phyloP scores from a whole-genome alignment of 1,284 basidiomycete genomes.

The Mycena sp. region DNA sequence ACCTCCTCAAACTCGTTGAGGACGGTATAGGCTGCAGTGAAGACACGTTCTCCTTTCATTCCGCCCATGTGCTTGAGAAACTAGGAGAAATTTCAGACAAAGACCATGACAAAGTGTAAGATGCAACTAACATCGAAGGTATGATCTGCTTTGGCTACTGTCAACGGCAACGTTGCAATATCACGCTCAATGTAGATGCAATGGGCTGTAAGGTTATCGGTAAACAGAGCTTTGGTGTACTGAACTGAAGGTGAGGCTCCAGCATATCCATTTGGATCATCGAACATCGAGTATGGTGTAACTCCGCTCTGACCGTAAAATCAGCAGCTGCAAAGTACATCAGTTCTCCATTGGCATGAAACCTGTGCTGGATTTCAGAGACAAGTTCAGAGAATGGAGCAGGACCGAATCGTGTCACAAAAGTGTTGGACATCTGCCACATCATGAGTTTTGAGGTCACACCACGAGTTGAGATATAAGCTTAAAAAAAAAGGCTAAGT shows the following conservation, averaged over 20 bases:
- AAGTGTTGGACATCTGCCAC: too few relatives aligned
- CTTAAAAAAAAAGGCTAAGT: too few relatives aligned
- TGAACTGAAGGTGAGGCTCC: not conserved
- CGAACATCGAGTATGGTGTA: conserved; percentile 11
- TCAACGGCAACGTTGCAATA: not conserved
- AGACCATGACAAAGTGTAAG: not conserved
- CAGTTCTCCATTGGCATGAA: conserved; percentile 22
- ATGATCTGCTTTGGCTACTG: conserved; percentile 14
- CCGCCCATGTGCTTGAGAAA: conserved; percentile 18
- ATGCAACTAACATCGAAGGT: conserved; percentile 12
- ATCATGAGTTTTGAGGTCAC: conserved; percentile 15
- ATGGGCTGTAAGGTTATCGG: conserved; percentile 6
- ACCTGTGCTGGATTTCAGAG: conserved; percentile 11
- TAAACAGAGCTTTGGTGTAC: conserved; percentile 7
- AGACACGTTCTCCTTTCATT: conserved; percentile 8
- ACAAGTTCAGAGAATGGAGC: not conserved
- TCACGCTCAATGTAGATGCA: conserved; percentile 13
- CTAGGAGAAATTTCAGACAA: not conserved
- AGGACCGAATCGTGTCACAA: too few relatives aligned
- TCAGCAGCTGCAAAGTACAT: conserved; percentile 21
- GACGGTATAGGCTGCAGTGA: conserved; percentile 1
- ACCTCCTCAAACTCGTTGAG: conserved; percentile 13
- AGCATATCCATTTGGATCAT: conserved; percentile 1
- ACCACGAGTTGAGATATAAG: not conserved
- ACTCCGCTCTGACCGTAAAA: not conserved